Base-by-base conservation (phyloP, 179 eudicot species). In the Silene coronaria region DNA sequence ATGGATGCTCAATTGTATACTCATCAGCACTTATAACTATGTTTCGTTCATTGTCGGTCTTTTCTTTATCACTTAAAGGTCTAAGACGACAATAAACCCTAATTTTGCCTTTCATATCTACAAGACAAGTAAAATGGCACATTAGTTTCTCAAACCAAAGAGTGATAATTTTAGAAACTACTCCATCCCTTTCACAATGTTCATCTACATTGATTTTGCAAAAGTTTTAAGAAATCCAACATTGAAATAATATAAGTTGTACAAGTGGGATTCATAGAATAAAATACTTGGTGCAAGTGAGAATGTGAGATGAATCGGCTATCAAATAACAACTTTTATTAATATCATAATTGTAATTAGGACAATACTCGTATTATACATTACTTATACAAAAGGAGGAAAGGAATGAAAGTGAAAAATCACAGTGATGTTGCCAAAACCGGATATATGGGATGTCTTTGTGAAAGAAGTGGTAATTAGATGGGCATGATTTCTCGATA, bases 51-150 rank as follows among this genome's bases (percentile, higher is more conserved):
- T 86, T 88, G 58, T 85, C 92, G 67, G 81, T 71, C 65, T 57
- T 85, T 83, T 96, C 99, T 80, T 88, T 96, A 67, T 85, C 89
- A 83, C 92, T 86, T 36, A 91, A 82, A 68, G 99, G 99, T 70
- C 99, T 86, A 72, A 96, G 61, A 63, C 99, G 90, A 82, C 99
- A 96, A 53, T 84, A 96, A 28, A 96, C 99, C 77, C 99, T 86
- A 28, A 96, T 90, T 77, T 96, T 96, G 71, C 99, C 99, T 80
- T 96, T 96, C 99, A 96, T 93, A 80, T 96, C 99, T 96, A 77
- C 67, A 80, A 53, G n/a, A 46, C 19, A 60, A 45, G 45, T 28
- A 67, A 62, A 64, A 30, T 26, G 21, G 23, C 34, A 21, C 14
- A 57, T 76, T 19, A 77, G 14, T 38, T 11, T 1, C 17, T 68